These are phyloP conservation scores for Triadica sebifera DNA, from an alignment of 345 rosid genomes.

Conservation along the genomic window DNA sequence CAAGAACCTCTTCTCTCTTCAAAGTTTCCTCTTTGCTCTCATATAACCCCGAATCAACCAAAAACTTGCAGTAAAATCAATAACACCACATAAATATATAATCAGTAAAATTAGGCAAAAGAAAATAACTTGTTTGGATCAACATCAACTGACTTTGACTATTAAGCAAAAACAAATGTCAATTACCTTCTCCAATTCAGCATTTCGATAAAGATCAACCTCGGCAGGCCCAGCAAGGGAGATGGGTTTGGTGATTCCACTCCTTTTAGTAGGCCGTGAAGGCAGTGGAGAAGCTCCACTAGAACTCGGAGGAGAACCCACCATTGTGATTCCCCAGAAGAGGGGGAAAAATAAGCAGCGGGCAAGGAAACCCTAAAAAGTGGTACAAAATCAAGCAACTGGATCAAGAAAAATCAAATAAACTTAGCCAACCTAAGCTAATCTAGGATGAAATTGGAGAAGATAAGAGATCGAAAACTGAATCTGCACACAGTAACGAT, in stretches of 20 bases:
- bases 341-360: not conserved
- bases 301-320: constrained; percentile 15
- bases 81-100: not conserved
- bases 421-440: not conserved
- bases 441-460: no score
- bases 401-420: not conserved
- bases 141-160: not conserved
- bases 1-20: constrained; percentile 27
- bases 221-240: constrained; percentile 25
- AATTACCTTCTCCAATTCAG: constrained; percentile 25
- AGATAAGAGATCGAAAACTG: not conserved
- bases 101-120: not conserved
- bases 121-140: not conserved
- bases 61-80: constrained; percentile 7
- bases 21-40: constrained; percentile 27
- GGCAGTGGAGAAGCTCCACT: not conserved
- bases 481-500: not conserved
- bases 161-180: not conserved
- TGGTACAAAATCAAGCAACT: not conserved
- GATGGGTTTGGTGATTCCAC: constrained; percentile 21
- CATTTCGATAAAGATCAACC: constrained; percentile 25
- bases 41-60: constrained; percentile 29
- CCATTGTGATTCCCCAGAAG: constrained; percentile 8
- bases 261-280: constrained; percentile 9
- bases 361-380: not conserved